phyloP scores from a whole-genome alignment of 2,329 filamentous ascomycete genomes.

The Ceratocystis harringtonii region DNA sequence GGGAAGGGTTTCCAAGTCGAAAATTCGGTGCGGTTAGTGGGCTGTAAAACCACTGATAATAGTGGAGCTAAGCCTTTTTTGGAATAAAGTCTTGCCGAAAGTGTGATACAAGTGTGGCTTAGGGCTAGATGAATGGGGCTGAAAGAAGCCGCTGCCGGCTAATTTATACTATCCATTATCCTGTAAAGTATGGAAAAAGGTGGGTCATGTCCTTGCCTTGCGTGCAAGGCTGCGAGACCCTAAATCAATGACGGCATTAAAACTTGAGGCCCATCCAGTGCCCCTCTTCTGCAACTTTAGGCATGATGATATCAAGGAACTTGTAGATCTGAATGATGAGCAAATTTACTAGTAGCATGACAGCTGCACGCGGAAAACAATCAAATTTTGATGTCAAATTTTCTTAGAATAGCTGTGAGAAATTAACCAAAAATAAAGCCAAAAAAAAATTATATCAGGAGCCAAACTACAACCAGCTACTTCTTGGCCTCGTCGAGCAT shows the following conservation, averaged over 20 bases:
- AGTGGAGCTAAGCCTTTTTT: conserved; percentile 5
- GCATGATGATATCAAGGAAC: too few relatives aligned
- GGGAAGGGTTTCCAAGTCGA: conserved; percentile 8
- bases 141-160: neutral
- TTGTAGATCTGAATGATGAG: neutral
- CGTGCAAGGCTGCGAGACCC: neutral
- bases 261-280: conserved; percentile 7
- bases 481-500: conserved; percentile 40
- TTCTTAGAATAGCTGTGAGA: neutral
- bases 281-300: neutral
- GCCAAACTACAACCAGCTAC: neutral
- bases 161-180: neutral
- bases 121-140: conserved; percentile 13
- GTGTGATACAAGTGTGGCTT: conserved; percentile 15
- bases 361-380: neutral
- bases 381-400: neutral
- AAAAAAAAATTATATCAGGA: neutral
- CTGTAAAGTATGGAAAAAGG: neutral
- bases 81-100: conserved; percentile 1
- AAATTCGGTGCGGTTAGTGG: conserved; percentile 13
- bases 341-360: neutral
- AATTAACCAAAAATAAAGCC: neutral
- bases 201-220: neutral
- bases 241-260: neutral
- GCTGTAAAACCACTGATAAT: neutral